Evolutionary conservation across 768 basidiomycete species (phyloP), one percentile per base, ranked within the genome.

Genomic region (Panaeolus cyanescens): DNA sequence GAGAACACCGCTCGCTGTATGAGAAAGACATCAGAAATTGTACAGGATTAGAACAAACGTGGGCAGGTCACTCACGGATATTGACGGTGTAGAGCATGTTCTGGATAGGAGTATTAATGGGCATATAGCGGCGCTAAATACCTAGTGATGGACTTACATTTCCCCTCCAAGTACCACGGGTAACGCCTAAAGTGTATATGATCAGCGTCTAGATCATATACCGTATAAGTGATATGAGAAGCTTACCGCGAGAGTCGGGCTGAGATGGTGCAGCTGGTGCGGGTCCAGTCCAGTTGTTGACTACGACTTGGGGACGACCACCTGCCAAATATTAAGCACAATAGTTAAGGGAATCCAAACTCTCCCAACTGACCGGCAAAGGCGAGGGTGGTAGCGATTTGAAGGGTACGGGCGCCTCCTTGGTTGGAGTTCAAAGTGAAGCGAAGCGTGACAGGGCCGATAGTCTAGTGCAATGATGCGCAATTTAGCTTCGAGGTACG

Each of bases 151-250:
- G 22, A 66, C 71, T 66, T 62, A 75, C 74, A 61, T 77, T 75
- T 61, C 76, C 75, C 61, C 76, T 65, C 71, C 72, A 77, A 13
- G 74, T 74, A 30, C 75, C 76, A 31, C 76, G 74, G 30, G 74
- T 77, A 5, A 76, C 73, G 59, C 74, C 72, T 72, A 57, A 28
- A 50, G 25, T 3, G 5, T 12, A 12, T 57, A 40, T 31, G 2
- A 32, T 55, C 30, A 57, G 33, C 34, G n/a, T 17, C 54, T 1
- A 45, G 28, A 12, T 19, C 4, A 53, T 10, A 28, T 32, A 36
- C n/a, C n/a, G 31, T 25, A 40, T 25, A n/a, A 8, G 40, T 32
- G 32, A 3, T 37, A 30, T 6, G n/a, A n/a, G n/a, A 28, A 2
- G 50, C 55, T 54, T 25, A 69, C 72, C 75, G 63, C 75, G 62